A percentile compares a stretch with the other conserved stretches of the same genome.
These are phyloP conservation scores for Chaetomium cochliodes DNA, from an alignment of 495 filamentous ascomycete species.

Conservation along the genomic window DNA sequence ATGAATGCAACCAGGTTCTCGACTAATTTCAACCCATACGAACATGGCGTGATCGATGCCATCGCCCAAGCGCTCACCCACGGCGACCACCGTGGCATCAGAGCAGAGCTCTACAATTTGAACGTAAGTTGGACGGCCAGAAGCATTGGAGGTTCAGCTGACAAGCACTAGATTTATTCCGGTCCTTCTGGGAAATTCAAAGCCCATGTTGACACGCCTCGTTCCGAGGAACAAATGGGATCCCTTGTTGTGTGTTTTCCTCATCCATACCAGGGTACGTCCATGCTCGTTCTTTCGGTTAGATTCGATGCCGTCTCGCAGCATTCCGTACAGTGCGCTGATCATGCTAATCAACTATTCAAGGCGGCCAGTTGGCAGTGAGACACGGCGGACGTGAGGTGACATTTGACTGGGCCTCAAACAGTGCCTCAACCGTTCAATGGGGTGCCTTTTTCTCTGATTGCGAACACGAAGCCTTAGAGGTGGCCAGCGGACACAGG, in stretches of 20 bases:
- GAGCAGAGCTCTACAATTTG: conserved; percentile 56
- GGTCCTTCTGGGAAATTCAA: conserved; percentile 53
- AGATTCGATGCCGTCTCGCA: no score
- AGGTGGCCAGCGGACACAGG: conserved; percentile 52
- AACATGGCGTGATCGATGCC: conserved; percentile 51
- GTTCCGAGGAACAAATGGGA: conserved; percentile 49
- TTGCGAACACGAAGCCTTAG: conserved; percentile 59
- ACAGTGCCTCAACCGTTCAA: conserved; percentile 36
- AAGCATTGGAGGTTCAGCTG: background rate
- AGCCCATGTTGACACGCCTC: conserved; percentile 57
- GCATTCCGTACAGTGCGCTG: no score
- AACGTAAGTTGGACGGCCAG: conserved; percentile 42
- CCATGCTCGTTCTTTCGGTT: background rate
- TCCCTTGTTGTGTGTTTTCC: conserved; percentile 58
- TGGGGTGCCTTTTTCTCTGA: conserved; percentile 65
- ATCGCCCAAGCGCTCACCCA: conserved; percentile 45
- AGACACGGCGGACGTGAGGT: background rate
- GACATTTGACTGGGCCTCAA: conserved; percentile 41
- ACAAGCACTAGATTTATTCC: conserved; percentile 38
- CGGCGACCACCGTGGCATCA: conserved; percentile 28
- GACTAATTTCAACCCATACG: conserved; percentile 52
- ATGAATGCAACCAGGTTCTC: conserved; percentile 47
- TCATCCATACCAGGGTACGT: conserved; percentile 40
- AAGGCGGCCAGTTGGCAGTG: conserved; percentile 23
- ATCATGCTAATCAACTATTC: conserved; percentile 32